These are phyloP conservation scores for Backusella morwellensis DNA, from an alignment of 192 early-diverging fungal species.

Conservation along the genomic window DNA sequence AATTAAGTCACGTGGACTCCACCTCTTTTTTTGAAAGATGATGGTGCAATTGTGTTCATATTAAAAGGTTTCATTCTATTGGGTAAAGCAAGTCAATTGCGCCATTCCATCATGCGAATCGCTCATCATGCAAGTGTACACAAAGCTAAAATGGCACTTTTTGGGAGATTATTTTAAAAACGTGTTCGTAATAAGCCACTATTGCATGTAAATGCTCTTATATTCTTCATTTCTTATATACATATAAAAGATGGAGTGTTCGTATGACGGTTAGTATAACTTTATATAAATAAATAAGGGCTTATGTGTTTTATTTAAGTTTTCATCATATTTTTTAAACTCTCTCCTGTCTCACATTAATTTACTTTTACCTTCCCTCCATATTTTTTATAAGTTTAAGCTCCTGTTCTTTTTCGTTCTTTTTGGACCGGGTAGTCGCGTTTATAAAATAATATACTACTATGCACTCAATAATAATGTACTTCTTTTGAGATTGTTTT, in stretches of 20 bases:
- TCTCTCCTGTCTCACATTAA: not conserved
- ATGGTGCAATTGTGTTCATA: constrained; percentile 8
- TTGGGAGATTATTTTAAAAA: not conserved
- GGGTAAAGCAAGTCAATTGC: not conserved
- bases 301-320: not conserved
- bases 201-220: not conserved
- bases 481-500: not conserved
- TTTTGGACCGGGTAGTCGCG: not conserved
- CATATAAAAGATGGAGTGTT: not conserved
- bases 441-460: no score
- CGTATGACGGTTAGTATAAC: no score
- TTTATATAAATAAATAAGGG: no score
- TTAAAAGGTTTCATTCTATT: constrained; percentile 5
- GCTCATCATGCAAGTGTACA: constrained; percentile 8
- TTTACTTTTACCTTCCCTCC: not conserved
- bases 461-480: no score
- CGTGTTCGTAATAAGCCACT: not conserved
- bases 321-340: not conserved
- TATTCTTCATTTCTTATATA: not conserved
- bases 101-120: constrained; percentile 11
- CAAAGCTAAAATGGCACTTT: not conserved
- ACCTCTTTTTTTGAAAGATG: not conserved
- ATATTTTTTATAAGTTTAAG: not conserved
- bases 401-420: not conserved
- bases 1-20: not conserved